Evolutionary conservation across 2,329 filamentous ascomycete species (phyloP), one percentile per base, ranked within the genome.

Genomic region (Didymella exigua): DNA sequence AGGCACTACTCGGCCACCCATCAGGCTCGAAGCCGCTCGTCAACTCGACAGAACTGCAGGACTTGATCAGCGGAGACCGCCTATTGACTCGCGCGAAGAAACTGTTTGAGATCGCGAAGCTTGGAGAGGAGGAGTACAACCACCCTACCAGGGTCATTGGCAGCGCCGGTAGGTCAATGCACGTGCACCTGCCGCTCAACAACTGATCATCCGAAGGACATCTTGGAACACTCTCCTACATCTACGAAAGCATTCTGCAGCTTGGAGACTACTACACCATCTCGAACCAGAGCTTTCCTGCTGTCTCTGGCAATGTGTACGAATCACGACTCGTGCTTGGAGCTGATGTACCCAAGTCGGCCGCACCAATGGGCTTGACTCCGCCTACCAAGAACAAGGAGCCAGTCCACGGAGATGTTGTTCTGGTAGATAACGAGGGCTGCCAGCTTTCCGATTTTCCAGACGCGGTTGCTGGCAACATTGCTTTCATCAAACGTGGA

Each of bases 401-500:
- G 54, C 73, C 73, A 1, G 73, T 76, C 1, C 61, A 72, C 38
- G 73, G 73, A 2, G 63, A 70, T 29, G 49, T 76, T 7, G 66
- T 75, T 6, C 59, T 73, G 24, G 69, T 75, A 9, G 59, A 67
- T 1, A 72, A 75, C 31, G 68, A 71, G 46, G 68, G 71, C 23
- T 72, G 75, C 53, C 59, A 71, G 48, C 54, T 57, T 10, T 68
- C 66, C 5, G 89, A 93, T 74, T 93, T 85, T 67, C 84, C 89
- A 1, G 69, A 79, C 4, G 75, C 78, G 0, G 78, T 88, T 10
- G 73, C 78, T 14, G 88, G 86, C 37, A 85, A 85, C 56, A 88
- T 96, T 56, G 89, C 88, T 5, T 81, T 95, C 40, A 82, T 95
- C 63, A 80, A 82, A 44, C 86, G 91, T 51, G 91, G 91, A 51